Conservation (phyloP, 495 filamentous ascomycete genomes). For the Penicillium pancosmium region DNA sequence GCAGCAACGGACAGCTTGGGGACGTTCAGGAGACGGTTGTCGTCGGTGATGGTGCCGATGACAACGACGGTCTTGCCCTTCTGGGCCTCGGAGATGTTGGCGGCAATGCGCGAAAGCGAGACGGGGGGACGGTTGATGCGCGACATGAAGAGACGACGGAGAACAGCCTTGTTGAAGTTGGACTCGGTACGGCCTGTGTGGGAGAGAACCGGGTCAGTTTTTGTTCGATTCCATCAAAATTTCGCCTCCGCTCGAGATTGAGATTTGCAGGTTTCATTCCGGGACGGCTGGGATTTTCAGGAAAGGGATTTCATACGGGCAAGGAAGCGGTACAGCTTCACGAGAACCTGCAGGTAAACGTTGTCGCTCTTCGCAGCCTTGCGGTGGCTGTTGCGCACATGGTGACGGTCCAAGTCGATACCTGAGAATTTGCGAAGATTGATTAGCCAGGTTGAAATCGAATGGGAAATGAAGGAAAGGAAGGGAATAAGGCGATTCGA, state of each 20-base stretch:
- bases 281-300: not conserved
- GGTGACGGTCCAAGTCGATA: slow-evolving; percentile 76
- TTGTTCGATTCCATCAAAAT: slow-evolving; percentile 8
- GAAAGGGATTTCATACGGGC: slow-evolving; percentile 71
- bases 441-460: not conserved
- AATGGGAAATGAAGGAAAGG: slow-evolving; percentile 1
- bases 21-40: slow-evolving; percentile 85
- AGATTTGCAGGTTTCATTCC: not conserved
- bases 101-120: slow-evolving; percentile 85
- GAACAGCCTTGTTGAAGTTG: slow-evolving; percentile 94
- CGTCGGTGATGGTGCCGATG: slow-evolving; percentile 92
- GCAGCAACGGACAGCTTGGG: slow-evolving; percentile 93
- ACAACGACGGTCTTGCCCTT: slow-evolving; percentile 90
- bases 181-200: slow-evolving; percentile 86
- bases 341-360: slow-evolving; percentile 94
- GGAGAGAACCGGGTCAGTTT: slow-evolving; percentile 22
- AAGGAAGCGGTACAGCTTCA: slow-evolving; percentile 99
- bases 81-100: slow-evolving; percentile 64
- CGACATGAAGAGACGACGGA: slow-evolving; percentile 96
- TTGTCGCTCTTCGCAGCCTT: slow-evolving; percentile 98
- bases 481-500: not conserved
- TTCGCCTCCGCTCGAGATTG: not conserved
- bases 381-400: slow-evolving; percentile 84
- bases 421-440: slow-evolving; percentile 38
- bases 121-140: slow-evolving; percentile 95